Conservation (phyloP, 306 rosid genomes). For the Vicia faba region DNA sequence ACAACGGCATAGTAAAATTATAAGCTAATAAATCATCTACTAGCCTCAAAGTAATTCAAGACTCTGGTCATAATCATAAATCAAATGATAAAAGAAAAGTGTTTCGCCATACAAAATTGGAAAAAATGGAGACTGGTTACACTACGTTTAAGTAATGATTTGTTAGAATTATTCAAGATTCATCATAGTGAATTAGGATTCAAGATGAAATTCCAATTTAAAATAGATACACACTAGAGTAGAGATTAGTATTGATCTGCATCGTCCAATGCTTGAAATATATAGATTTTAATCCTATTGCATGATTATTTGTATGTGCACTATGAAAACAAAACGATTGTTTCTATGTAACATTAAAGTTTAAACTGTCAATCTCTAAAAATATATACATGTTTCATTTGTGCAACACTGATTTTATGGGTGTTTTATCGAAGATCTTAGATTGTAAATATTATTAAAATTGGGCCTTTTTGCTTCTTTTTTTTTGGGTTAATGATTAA, state of each 20-base stretch:
- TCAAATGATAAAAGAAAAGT: no score
- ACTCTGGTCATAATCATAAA: no score
- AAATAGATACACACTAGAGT: neutral
- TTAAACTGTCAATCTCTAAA: slow-evolving; percentile 22
- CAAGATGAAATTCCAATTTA: neutral
- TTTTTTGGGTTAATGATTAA: slow-evolving; percentile 7
- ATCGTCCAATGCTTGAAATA: neutral
- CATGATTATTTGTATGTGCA: slow-evolving; percentile 5
- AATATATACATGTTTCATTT: slow-evolving; percentile 1
- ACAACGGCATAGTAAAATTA: neutral
- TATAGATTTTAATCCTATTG: neutral
- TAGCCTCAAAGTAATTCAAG: no score
- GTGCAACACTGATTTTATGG: neutral
- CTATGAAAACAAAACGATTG: neutral
- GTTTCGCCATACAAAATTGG: neutral
- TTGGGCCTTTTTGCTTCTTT: slow-evolving; percentile 19
- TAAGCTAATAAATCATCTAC: neutral
- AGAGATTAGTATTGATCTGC: neutral
- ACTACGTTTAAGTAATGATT: neutral
- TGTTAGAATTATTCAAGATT: neutral
- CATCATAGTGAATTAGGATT: neutral
- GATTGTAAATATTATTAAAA: slow-evolving; percentile 22
- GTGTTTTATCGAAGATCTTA: neutral
- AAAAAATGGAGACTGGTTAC: neutral
- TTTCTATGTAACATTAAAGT: neutral